A percentile compares a stretch with the other conserved stretches of the same genome.
phyloP scores from a whole-genome alignment of 2,329 filamentous ascomycete species.

The Ilyonectria destructans region DNA sequence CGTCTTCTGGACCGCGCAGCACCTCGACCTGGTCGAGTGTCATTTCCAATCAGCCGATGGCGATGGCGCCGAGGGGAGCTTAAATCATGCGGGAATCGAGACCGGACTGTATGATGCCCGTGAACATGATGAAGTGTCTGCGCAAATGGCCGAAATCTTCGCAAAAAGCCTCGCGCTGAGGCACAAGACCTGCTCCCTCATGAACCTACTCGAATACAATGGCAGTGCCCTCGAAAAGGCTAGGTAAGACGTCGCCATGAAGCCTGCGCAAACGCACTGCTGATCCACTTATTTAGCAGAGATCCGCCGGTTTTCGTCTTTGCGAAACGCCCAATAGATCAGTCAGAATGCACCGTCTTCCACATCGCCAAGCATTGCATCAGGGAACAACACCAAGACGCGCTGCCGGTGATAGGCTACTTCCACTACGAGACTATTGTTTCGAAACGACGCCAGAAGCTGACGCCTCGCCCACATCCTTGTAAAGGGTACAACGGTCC shows the following conservation, averaged over 20 bases:
- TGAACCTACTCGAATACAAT: constrained; percentile 1
- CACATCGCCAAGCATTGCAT: neutral
- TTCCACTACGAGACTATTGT: constrained; percentile 12
- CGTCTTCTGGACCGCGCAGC: constrained; percentile 1
- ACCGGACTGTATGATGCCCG: neutral
- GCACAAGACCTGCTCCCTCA: constrained; percentile 2
- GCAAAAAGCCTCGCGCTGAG: constrained; percentile 7
- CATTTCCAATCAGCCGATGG: neutral
- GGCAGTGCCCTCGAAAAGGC: constrained; percentile 2
- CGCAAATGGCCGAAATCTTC: constrained; percentile 10
- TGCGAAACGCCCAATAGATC: constrained; percentile 11
- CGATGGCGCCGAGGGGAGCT: constrained; percentile 3
- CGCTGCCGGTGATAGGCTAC: constrained; percentile 23
- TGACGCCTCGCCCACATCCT: constrained; percentile 2
- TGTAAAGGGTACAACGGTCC: constrained; percentile 7
- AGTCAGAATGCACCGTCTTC: constrained; percentile 2
- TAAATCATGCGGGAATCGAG: constrained; percentile 4
- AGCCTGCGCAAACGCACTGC: neutral
- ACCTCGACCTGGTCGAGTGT: neutral
- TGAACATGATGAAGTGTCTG: neutral
- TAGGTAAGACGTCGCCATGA: constrained; percentile 4
- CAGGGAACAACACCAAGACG: neutral
- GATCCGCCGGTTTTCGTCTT: constrained; percentile 8
- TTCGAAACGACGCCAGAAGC: neutral
- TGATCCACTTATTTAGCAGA: neutral